phyloP scores from a whole-genome alignment of 2,329 filamentous ascomycete genomes.

The Leptosphaerulina australis region DNA sequence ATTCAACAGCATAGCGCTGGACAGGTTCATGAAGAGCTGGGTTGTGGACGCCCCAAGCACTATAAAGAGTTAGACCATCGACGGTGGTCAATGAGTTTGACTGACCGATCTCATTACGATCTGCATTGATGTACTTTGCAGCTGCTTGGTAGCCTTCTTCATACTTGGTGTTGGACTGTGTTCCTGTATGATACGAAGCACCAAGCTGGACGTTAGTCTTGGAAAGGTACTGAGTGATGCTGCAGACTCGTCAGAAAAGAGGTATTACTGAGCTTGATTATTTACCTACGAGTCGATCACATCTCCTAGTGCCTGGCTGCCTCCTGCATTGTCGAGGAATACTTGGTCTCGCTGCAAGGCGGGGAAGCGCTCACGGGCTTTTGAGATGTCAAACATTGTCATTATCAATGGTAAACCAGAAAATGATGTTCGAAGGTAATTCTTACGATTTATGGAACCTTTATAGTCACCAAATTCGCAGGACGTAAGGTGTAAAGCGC shows the following conservation, averaged over 20 bases:
- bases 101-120: slow-evolving; percentile 69
- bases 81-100: too few relatives aligned
- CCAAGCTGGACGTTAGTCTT: slow-evolving; percentile 77
- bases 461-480: neutral
- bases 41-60: slow-evolving; percentile 77
- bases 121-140: slow-evolving; percentile 73
- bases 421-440: too few relatives aligned
- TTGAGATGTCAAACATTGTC: slow-evolving; percentile 59
- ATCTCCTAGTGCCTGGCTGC: slow-evolving; percentile 70
- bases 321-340: slow-evolving; percentile 79
- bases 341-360: slow-evolving; percentile 70
- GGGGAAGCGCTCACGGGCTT: slow-evolving; percentile 68
- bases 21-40: slow-evolving; percentile 74
- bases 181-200: slow-evolving; percentile 68
- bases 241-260: slow-evolving; percentile 9
- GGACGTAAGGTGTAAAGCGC: neutral
- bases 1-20: slow-evolving; percentile 40
- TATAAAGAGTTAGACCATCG: slow-evolving; percentile 31
- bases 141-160: slow-evolving; percentile 66
- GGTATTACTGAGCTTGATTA: too few relatives aligned
- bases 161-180: slow-evolving; percentile 65
- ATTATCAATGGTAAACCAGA: too few relatives aligned
- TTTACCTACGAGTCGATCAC: slow-evolving; percentile 68
- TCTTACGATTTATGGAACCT: too few relatives aligned
- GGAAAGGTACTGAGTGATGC: slow-evolving; percentile 69